phyloP scores from a whole-genome alignment of 345 rosid genomes.

The Bruguiera gymnorhiza region DNA sequence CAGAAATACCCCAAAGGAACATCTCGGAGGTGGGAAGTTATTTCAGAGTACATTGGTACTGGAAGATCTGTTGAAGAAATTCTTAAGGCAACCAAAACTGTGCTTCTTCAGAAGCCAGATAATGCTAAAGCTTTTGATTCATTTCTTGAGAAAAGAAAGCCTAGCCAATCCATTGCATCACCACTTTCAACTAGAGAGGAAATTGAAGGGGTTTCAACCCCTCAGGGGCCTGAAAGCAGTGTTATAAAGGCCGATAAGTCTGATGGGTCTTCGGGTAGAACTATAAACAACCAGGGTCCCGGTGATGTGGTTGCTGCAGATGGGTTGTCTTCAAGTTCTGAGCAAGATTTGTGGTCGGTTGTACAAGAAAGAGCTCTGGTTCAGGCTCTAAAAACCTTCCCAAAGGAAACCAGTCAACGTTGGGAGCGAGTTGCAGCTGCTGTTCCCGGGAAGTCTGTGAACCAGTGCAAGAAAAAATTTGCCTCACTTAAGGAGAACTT shows the following conservation, averaged over 20 bases:
- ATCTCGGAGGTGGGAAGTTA: slow-evolving; percentile 94
- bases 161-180: slow-evolving; percentile 60
- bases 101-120: slow-evolving; percentile 96
- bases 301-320: slow-evolving; percentile 28
- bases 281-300: slow-evolving; percentile 35
- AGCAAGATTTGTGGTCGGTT: slow-evolving; percentile 82
- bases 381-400: slow-evolving; percentile 95
- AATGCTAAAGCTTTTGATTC: slow-evolving; percentile 85
- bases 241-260: slow-evolving; percentile 18
- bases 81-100: slow-evolving; percentile 89
- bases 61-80: slow-evolving; percentile 95
- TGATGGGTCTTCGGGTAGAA: slow-evolving; percentile 37
- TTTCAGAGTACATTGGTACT: slow-evolving; percentile 89
- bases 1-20: slow-evolving; percentile 91
- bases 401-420: slow-evolving; percentile 80
- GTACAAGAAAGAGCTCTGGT: slow-evolving; percentile 92
- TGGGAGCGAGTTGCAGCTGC: slow-evolving; percentile 99
- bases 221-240: slow-evolving; percentile 29
- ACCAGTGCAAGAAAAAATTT: slow-evolving; percentile 93
- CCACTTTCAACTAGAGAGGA: slow-evolving; percentile 91
- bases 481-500: slow-evolving; percentile 74
- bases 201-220: slow-evolving; percentile 33
- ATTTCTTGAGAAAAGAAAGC: slow-evolving; percentile 94
- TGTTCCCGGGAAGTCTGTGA: slow-evolving; percentile 88
- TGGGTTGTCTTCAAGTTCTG: slow-evolving; percentile 54